Evolutionary conservation across 306 rosid species (phyloP), one percentile per base, ranked within the genome.

Genomic region (Herpetospermum pedunculosum): DNA sequence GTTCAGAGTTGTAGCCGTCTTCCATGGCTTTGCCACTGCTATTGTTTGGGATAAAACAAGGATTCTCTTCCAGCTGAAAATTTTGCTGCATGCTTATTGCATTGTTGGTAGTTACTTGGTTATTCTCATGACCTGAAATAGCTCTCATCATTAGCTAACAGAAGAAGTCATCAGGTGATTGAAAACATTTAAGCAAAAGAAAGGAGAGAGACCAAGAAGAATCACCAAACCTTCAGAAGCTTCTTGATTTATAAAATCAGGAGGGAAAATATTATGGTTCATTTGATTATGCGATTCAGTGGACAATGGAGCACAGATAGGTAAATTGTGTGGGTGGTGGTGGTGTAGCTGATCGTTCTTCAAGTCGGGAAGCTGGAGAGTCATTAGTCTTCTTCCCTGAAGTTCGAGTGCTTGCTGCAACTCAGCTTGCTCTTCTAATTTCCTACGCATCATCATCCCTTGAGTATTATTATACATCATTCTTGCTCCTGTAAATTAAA

Each of bases 301-400:
- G 40, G 77, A 79, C 11, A 85, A 77, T 72, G 77, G 84, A 75
- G 88, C 55, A 67, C 96, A 93, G 34, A 89, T 85, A 60, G 98
- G 90, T 58, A 81, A 83, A 84, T 90, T 94, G 73, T 89, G 93
- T n/a, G 85, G 89, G 73, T 69, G 73, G 75, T 93, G 96, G 81
- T 85, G 93, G 75, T 78, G 80, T 25, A 80, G 46, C n/a, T 81
- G 86, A 67, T 78, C 88, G 55, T 89, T 88, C 88, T 70, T 70
- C 21, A 89, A 81, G 82, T 91, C 94, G 0, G 96, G 97, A 71
- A 94, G 96, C 78, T 89, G 98, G 76, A 94, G 86, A 72, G 79
- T 88, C 91, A 86, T 80, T 79, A 94, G 71, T 83, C 97, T 87
- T 80, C 91, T 85, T 34, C 85, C 92, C 77, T 94, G 98, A 82